phyloP scores from a whole-genome alignment of 805 yeast species.

The Saturnispora ahearnii region DNA sequence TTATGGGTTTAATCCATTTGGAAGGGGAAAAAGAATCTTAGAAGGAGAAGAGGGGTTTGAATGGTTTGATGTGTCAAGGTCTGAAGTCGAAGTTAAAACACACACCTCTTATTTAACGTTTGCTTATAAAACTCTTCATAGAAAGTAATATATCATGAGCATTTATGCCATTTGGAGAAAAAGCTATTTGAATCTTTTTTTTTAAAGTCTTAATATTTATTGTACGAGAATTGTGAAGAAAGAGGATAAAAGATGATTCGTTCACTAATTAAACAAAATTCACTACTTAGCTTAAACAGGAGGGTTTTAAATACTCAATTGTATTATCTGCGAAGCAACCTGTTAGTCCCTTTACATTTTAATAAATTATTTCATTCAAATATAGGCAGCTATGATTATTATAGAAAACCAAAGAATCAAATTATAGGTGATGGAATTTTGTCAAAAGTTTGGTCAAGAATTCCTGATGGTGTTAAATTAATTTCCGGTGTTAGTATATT shows the following conservation, averaged over 20 bases:
- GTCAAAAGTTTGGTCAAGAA: slow-evolving; percentile 15
- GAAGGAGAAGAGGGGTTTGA: slow-evolving; percentile 78
- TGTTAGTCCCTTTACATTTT: neutral
- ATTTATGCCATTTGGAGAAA: neutral
- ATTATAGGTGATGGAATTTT: slow-evolving; percentile 11
- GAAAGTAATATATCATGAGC: slow-evolving; percentile 1
- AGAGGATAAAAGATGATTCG: neutral
- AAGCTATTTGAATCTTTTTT: neutral
- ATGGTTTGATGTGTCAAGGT: slow-evolving; percentile 80
- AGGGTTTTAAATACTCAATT: neutral
- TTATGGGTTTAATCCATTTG: slow-evolving; percentile 81
- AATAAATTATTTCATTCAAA: slow-evolving; percentile 2
- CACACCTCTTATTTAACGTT: slow-evolving; percentile 93
- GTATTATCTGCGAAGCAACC: neutral
- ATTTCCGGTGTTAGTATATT: slow-evolving; percentile 20
- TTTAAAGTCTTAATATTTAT: neutral
- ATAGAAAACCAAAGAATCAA: slow-evolving; percentile 20
- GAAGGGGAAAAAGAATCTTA: slow-evolving; percentile 71
- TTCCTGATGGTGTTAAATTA: slow-evolving; percentile 26
- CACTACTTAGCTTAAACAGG: neutral
- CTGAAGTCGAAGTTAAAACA: slow-evolving; percentile 79
- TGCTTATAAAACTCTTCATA: slow-evolving; percentile 41
- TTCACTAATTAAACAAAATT: neutral
- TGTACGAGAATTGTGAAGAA: too few species aligned
- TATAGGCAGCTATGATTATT: neutral